These are phyloP conservation scores for Mycena latifolia DNA, from an alignment of 768 basidiomycete genomes.

Conservation along the genomic window DNA sequence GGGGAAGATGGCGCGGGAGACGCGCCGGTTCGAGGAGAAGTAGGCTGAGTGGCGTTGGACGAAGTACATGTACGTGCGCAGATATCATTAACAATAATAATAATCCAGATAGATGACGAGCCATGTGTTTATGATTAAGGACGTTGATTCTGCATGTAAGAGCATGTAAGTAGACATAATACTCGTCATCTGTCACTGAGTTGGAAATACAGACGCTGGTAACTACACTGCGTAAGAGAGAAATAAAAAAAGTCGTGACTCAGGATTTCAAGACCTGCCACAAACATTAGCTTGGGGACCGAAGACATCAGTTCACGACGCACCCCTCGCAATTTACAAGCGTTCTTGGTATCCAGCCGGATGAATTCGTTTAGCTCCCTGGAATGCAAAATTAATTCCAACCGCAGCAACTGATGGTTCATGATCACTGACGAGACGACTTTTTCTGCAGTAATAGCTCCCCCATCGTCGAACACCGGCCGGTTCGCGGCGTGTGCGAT, in stretches of 20 bases:
- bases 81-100: too few relatives aligned
- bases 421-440: slow-evolving; percentile 20
- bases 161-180: too few relatives aligned
- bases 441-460: slow-evolving; percentile 1
- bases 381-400: not conserved
- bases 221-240: too few relatives aligned
- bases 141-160: too few relatives aligned
- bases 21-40: slow-evolving; percentile 9
- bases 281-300: too few relatives aligned
- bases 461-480: slow-evolving; percentile 21
- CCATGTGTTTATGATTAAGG: too few relatives aligned
- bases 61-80: too few relatives aligned
- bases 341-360: slow-evolving; percentile 6
- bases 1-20: slow-evolving; percentile 4
- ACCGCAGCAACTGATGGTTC: too few relatives aligned
- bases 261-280: slow-evolving; percentile 3
- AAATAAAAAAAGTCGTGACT: not conserved
- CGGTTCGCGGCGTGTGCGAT: not conserved
- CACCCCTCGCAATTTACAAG: slow-evolving; percentile 23
- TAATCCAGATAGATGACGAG: too few relatives aligned
- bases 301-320: not conserved
- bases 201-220: too few relatives aligned
- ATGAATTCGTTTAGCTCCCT: slow-evolving; percentile 24
- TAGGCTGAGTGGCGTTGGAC: not conserved
- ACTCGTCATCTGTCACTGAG: too few relatives aligned